These are phyloP conservation scores for Sporothrix phasma DNA, from an alignment of 2,329 filamentous ascomycete genomes.

Conservation along the genomic window DNA sequence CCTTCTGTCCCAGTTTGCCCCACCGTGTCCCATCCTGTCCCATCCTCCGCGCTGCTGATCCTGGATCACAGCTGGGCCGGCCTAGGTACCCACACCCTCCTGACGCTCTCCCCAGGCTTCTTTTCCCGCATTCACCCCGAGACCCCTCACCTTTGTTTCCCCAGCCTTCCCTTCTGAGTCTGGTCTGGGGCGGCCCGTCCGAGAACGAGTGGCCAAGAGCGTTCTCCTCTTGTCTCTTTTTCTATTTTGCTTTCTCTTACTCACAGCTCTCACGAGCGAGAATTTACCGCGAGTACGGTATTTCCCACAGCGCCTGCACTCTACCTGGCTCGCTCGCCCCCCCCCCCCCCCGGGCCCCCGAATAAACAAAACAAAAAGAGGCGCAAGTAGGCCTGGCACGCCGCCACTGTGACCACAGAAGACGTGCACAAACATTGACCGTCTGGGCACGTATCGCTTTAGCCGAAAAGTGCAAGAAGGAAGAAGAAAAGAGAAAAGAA, in stretches of 20 bases:
- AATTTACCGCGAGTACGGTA: conserved; percentile 5
- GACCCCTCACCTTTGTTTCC: background rate
- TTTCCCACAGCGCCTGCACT: too few relatives aligned
- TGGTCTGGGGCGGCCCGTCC: conserved; percentile 9
- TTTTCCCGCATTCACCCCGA: background rate
- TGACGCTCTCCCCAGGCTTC: background rate
- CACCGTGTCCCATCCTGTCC: background rate
- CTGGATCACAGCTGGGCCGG: background rate
- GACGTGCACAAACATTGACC: background rate
- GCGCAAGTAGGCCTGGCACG: background rate
- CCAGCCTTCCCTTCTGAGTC: conserved; percentile 9
- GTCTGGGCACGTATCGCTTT: background rate
- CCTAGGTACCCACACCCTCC: background rate
- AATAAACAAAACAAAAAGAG: too few relatives aligned
- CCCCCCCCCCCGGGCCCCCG: background rate
- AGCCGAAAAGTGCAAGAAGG: background rate
- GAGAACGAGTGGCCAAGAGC: conserved; percentile 11
- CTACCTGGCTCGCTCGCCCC: background rate
- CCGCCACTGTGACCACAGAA: background rate
- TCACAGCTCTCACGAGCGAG: background rate
- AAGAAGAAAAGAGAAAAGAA: background rate
- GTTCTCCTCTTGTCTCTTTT: background rate
- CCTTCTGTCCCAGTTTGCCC: background rate
- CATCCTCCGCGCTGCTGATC: background rate
- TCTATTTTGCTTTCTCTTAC: background rate